A percentile compares a stretch with the other conserved stretches of the same genome.
Conservation (phyloP, 2,329 filamentous ascomycete species). For the Fonsecaea monophora region DNA sequence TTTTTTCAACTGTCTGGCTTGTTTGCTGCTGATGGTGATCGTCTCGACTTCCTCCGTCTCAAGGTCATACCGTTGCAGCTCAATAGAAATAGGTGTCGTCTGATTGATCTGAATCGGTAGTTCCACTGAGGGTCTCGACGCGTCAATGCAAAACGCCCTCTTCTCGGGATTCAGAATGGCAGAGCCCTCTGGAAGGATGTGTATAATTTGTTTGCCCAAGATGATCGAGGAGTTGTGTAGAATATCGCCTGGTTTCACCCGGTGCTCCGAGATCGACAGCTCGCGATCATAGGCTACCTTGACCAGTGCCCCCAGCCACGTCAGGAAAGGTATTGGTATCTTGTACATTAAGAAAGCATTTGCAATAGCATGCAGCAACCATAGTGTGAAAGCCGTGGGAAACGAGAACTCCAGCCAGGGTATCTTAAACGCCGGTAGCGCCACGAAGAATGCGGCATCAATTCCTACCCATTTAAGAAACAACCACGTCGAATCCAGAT, state of each 20-base stretch:
- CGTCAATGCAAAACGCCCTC: constrained; percentile 80
- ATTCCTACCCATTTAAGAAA: constrained; percentile 94
- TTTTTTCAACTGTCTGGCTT: constrained; percentile 77
- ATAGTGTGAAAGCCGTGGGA: constrained; percentile 72
- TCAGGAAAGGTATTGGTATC: constrained; percentile 76
- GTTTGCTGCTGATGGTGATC: constrained; percentile 74
- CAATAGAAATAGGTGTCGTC: constrained; percentile 84
- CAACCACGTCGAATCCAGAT: constrained; percentile 83
- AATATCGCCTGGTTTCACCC: constrained; percentile 85
- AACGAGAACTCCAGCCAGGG: constrained; percentile 95
- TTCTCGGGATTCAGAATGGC: constrained; percentile 84
- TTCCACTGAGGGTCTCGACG: constrained; percentile 64
- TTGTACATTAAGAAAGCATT: constrained; percentile 94
- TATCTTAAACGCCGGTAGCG: constrained; percentile 84
- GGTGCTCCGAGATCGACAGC: constrained; percentile 88
- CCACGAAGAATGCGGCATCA: constrained; percentile 86
- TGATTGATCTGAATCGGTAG: constrained; percentile 94
- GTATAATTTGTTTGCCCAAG: constrained; percentile 94
- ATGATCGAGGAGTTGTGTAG: constrained; percentile 93
- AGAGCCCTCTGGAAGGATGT: constrained; percentile 95
- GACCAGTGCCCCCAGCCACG: constrained; percentile 73
- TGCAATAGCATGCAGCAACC: constrained; percentile 72
- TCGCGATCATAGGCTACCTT: constrained; percentile 92
- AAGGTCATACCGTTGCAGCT: constrained; percentile 85
- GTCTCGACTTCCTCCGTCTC: constrained; percentile 80